Evolutionary conservation across 1,284 basidiomycete genomes (phyloP).

Genomic region (Apiotrichum mycotoxinovorans): DNA sequence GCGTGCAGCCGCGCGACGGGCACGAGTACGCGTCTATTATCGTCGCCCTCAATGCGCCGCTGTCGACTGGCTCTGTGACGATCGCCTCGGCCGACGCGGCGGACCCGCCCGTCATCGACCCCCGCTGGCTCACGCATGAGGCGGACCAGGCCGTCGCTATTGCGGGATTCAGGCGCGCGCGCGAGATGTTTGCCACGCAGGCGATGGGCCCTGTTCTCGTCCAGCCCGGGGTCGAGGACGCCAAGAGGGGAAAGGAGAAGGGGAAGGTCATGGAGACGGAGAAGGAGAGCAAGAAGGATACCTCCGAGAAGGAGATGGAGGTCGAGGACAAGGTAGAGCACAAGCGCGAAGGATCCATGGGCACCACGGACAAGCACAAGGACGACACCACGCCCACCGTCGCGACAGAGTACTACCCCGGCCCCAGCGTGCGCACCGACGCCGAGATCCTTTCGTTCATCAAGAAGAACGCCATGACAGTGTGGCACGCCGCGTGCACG

Average conservation of each 20-base stretch:
- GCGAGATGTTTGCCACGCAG: background rate
- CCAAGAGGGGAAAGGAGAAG: no score
- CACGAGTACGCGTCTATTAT: constrained; percentile 5
- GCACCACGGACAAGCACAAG: no score
- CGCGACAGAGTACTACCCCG: constrained; percentile 2
- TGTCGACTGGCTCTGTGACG: background rate
- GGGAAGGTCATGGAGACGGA: no score
- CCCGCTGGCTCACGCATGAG: constrained; percentile 4
- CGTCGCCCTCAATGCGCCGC: background rate
- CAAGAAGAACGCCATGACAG: background rate
- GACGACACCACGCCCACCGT: no score
- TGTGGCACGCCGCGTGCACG: constrained; percentile 4
- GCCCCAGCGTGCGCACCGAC: background rate
- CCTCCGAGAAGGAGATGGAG: no score
- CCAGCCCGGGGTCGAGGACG: no score
- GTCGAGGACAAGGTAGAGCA: no score
- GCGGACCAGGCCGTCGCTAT: constrained; percentile 3
- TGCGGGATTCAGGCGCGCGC: constrained; percentile 4
- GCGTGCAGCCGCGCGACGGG: background rate
- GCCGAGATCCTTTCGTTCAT: background rate
- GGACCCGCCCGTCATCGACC: constrained; percentile 3
- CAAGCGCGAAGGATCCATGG: no score
- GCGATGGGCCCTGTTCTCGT: background rate
- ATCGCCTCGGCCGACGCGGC: background rate
- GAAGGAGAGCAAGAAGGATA: no score